phyloP scores from a whole-genome alignment of 305 asterid species.

The Rubia balearica region DNA sequence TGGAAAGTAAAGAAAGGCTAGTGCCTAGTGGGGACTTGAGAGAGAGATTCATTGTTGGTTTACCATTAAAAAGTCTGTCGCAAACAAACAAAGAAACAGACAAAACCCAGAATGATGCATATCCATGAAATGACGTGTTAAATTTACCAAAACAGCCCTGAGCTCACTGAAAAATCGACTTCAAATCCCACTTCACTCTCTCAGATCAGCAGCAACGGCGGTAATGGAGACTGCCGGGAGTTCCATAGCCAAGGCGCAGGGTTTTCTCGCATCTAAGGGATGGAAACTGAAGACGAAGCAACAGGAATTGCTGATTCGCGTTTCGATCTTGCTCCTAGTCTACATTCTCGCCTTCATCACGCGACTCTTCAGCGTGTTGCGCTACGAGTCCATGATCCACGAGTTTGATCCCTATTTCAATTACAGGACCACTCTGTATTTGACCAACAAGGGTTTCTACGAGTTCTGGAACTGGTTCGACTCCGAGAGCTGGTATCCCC shows the following conservation, averaged over 20 bases:
- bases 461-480: constrained; percentile 99
- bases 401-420: constrained; percentile 99
- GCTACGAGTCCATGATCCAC: constrained; percentile 99
- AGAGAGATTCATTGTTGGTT: not conserved
- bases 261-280: constrained; percentile 42
- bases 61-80: not conserved
- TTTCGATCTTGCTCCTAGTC: constrained; percentile 61
- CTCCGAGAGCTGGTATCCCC: constrained; percentile 96
- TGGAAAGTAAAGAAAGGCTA: too few relatives aligned
- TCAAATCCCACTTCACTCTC: not conserved
- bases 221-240: constrained; percentile 53
- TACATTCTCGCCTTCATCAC: constrained; percentile 80
- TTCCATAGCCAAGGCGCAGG: constrained; percentile 49
- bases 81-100: constrained; percentile 1
- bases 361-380: constrained; percentile 82
- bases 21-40: too few relatives aligned
- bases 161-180: not conserved
- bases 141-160: not conserved
- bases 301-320: constrained; percentile 85
- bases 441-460: constrained; percentile 77
- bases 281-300: constrained; percentile 88
- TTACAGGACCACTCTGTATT: constrained; percentile 81
- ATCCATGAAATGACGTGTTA: not conserved
- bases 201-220: constrained; percentile 18
- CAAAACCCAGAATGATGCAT: not conserved